Evolutionary conservation across 2,329 filamentous ascomycete species (phyloP), one percentile per base, ranked within the genome.

Genomic region (Colletotrichum tanaceti): DNA sequence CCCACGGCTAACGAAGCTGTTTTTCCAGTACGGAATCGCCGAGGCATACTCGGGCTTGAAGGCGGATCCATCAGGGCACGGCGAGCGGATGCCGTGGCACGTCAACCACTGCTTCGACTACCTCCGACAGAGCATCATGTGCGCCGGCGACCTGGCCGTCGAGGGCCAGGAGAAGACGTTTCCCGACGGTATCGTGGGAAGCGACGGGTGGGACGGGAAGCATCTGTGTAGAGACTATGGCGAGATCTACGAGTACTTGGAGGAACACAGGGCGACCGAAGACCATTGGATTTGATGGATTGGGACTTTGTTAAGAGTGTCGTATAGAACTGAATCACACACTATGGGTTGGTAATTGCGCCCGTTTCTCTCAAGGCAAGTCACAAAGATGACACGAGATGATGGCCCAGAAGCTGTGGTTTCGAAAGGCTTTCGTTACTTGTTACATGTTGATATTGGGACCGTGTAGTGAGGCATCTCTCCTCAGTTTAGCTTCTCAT

Each of bases 71-170:
- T 44, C 41, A 6, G 4, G 24, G 46, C 46, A 49, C n/a, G n/a
- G 46, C 10, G 46, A 24, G 46, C 20, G n/a, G 46, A 20, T 24
- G 46, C 46, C 46, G n/a, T 49, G 46, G 78, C 81, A 83, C 73
- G 80, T 83, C 76, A 78, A 80, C 55, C 81, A 83, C 75, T 84
- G 82, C 75, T 81, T 83, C 72, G 80, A 81, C 72, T 83, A 83
- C 72, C 79, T 84, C 75, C 76, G 82, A n/a, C 79, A 83, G 72
- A 79, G 79, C 44, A 79, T 84, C 65, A 79, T 83, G 76, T 83
- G 82, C 73, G 77, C 75, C 24, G 78, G 79, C 60, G 81, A 83
- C 70, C 81, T 80, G 64, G 80, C 81, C 2, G 73, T 83, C 57
- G 81, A 83, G 74, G 41, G 41, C 41, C 41, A 44, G 18, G 41